These are phyloP conservation scores for Dryas drummondii DNA, from an alignment of 306 rosid genomes.

Conservation along the genomic window DNA sequence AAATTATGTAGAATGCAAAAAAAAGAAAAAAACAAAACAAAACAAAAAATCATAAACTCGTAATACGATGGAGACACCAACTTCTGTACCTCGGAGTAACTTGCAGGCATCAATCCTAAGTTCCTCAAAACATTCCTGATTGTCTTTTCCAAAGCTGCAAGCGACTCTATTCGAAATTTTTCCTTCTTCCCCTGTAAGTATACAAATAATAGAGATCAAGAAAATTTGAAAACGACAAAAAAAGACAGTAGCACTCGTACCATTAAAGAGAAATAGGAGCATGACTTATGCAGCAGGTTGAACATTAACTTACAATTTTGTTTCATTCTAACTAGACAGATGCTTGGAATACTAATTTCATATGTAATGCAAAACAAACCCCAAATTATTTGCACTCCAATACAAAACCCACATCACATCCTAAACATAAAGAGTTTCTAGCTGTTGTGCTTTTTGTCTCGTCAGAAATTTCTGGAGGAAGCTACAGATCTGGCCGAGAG, in stretches of 20 bases:
- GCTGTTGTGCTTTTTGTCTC: too few relatives aligned
- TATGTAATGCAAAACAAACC: neutral
- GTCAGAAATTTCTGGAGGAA: too few relatives aligned
- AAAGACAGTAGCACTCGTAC: neutral
- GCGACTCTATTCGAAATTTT: slow-evolving; percentile 71
- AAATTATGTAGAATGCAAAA: neutral
- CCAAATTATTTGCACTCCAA: neutral
- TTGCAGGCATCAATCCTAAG: slow-evolving; percentile 76
- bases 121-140: slow-evolving; percentile 52
- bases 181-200: slow-evolving; percentile 73
- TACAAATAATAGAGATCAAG: neutral
- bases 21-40: neutral
- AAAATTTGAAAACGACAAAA: neutral
- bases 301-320: neutral
- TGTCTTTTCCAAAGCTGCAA: slow-evolving; percentile 63
- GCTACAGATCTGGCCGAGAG: too few relatives aligned
- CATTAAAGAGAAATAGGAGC: slow-evolving; percentile 16
- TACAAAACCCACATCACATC: neutral
- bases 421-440: slow-evolving; percentile 1
- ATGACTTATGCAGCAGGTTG: neutral
- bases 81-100: slow-evolving; percentile 63
- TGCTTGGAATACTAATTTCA: neutral
- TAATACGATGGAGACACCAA: slow-evolving; percentile 15
- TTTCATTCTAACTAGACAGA: neutral
- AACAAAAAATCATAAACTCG: neutral